Evolutionary conservation across 208 protist genomes (phyloP).

Genomic region (Acanthamoeba polyphaga): DNA sequence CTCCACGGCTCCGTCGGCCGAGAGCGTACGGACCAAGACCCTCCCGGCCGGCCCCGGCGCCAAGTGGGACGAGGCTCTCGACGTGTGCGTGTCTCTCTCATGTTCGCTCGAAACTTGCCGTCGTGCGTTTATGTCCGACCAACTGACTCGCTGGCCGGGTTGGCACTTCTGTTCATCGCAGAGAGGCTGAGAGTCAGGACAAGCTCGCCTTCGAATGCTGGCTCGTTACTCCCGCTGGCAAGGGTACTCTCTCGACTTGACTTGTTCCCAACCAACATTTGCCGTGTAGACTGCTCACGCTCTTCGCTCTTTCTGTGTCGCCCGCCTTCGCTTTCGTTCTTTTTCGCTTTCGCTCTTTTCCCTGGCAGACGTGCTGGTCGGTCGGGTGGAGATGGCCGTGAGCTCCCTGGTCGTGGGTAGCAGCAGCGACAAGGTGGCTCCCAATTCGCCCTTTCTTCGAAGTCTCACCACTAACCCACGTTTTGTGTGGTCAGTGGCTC

Average conservation of each 20-base stretch:
- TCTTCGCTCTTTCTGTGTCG: no score
- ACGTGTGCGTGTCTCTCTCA: background rate
- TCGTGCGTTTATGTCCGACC: background rate
- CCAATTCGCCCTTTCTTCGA: background rate
- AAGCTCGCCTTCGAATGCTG: slow-evolving; percentile 37
- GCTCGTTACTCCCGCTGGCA: background rate
- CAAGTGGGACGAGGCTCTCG: background rate
- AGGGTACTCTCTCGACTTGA: background rate
- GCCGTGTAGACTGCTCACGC: no score
- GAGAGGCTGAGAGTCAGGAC: background rate
- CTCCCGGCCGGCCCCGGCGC: background rate
- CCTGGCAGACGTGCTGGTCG: background rate
- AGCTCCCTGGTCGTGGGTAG: slow-evolving; percentile 4
- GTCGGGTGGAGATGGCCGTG: background rate
- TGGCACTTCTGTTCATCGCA: background rate
- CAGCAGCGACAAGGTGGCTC: background rate
- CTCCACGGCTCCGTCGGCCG: background rate
- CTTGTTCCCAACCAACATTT: background rate
- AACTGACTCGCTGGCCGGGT: background rate
- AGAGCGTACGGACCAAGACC: background rate
- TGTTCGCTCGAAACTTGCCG: background rate
- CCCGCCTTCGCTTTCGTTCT: background rate
- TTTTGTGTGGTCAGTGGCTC: background rate
- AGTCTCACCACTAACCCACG: background rate
- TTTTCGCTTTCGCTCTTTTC: background rate